Base-by-base conservation (phyloP, 371 early-diverging fungal species). In the Saksenaea oblongispora region DNA sequence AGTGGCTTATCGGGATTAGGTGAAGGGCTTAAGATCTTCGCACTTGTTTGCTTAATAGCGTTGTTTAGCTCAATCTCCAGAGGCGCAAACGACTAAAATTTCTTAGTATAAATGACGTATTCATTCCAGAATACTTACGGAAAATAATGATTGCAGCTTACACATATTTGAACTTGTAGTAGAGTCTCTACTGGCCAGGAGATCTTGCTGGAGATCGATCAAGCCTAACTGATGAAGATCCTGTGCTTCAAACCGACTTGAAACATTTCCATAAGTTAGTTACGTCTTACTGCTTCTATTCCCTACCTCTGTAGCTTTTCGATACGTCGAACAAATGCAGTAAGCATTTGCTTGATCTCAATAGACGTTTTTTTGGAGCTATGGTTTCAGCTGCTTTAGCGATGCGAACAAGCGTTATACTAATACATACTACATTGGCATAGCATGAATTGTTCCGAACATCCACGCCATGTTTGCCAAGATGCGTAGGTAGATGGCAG, bases 391-490 rank as follows among this genome's bases (percentile, higher is more conserved):
- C 31, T 47, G 2, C 5, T 41, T 41, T 9, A n/a, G 42, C 18
- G 5, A 3, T 41, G 14, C 42, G 13, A 5, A 41, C 2, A 5
- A 0, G 14, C 42, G 8, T 5, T 17, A 13, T 14, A 14, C 1
- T 17, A 41, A 0, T 3, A 47, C 51, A 18, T 53, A 34, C 15
- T 81, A 79, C 84, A 63, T 65, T 37, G 76, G 61, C 57, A 71
- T 73, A 41, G 78, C 70, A 44, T 86, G 84, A 15, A 79, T 67
- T 59, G 79, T 69, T 13, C 84, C 84, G 73, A 86, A 83, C 41
- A 83, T 75, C 85, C 84, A 86, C 0, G 81, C 65, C 58, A 84
- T 71, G 55, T 83, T 82, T 0, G 81, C 85, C 35, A 87, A 36
- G 0, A 83, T 55, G 0, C 84, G 79, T 51, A 85, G 83, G 61